Evolutionary conservation across 805 yeast genomes (phyloP).

Genomic region (Lipomyces chichibuensis): DNA sequence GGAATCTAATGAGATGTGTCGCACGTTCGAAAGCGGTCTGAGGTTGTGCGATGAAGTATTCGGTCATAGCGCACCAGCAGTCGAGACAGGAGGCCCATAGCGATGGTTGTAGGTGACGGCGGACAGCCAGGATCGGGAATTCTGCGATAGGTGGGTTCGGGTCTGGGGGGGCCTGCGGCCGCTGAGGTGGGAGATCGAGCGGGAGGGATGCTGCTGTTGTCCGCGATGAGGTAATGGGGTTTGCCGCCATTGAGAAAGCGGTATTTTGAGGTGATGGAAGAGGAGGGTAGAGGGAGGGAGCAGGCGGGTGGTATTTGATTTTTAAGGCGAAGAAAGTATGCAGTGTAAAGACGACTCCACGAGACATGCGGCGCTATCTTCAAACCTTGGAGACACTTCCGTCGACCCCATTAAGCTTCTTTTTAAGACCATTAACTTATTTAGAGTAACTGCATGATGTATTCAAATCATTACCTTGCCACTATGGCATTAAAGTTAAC

Average conservation of each 20-base stretch:
- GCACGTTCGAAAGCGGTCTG: constrained; percentile 2
- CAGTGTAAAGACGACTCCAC: too few relatives aligned
- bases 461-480: too few relatives aligned
- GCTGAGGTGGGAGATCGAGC: neutral
- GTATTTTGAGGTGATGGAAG: too few relatives aligned
- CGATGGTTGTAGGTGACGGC: constrained; percentile 3
- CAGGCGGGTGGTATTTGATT: neutral
- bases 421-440: too few relatives aligned
- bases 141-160: constrained; percentile 18
- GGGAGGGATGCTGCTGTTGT: neutral
- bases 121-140: constrained; percentile 14
- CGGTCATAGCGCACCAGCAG: constrained; percentile 19
- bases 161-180: neutral
- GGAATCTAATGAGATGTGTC: constrained; percentile 11
- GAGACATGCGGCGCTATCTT: too few relatives aligned
- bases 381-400: too few relatives aligned
- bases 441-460: too few relatives aligned
- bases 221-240: neutral
- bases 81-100: constrained; percentile 19
- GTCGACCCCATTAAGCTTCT: too few relatives aligned
- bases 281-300: too few relatives aligned
- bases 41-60: constrained; percentile 8
- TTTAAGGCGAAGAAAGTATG: too few relatives aligned
- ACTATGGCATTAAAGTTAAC: too few relatives aligned
- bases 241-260: neutral